Conservation (phyloP, 1,284 basidiomycete species). For the Coriolopsis trogii region DNA sequence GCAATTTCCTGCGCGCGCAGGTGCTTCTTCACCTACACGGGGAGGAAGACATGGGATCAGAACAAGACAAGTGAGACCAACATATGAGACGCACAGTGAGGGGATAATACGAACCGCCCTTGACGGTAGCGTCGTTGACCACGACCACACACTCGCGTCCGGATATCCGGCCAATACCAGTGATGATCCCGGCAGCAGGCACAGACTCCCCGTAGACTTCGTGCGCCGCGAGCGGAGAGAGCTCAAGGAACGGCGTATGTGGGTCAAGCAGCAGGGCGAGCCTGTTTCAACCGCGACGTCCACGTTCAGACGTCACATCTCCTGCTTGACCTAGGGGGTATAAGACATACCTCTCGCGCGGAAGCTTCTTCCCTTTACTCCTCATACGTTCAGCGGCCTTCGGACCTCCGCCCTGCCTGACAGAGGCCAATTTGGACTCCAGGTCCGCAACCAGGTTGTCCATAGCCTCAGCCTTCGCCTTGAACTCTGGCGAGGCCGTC, state of each 20-base stretch:
- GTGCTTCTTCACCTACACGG: constrained; percentile 92
- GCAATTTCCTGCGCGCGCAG: constrained; percentile 93
- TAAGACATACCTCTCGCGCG: constrained; percentile 69
- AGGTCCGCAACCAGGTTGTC: constrained; percentile 66
- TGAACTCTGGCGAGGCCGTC: constrained; percentile 70
- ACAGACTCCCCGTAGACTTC: constrained; percentile 85
- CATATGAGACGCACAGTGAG: constrained; percentile 64
- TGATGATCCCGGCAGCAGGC: constrained; percentile 90
- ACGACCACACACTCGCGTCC: constrained; percentile 88
- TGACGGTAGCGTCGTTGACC: constrained; percentile 93
- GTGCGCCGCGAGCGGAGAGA: constrained; percentile 86
- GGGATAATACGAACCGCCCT: constrained; percentile 93
- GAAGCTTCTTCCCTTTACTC: constrained; percentile 83
- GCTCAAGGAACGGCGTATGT: constrained; percentile 88
- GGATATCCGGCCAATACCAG: constrained; percentile 83
- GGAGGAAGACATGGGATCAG: constrained; percentile 3
- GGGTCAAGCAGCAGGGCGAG: constrained; percentile 78
- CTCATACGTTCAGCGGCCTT: constrained; percentile 81
- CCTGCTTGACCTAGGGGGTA: too few species aligned
- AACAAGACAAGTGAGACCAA: not conserved
- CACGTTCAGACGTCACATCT: too few species aligned
- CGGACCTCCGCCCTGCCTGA: constrained; percentile 62
- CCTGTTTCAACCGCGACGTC: constrained; percentile 38
- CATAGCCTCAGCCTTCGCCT: constrained; percentile 67
- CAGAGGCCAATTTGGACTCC: constrained; percentile 57